A percentile compares a stretch with the other conserved stretches of the same genome.
These are phyloP conservation scores for Sphaerulina populicola DNA, from an alignment of 2,329 filamentous ascomycete genomes.

Conservation along the genomic window DNA sequence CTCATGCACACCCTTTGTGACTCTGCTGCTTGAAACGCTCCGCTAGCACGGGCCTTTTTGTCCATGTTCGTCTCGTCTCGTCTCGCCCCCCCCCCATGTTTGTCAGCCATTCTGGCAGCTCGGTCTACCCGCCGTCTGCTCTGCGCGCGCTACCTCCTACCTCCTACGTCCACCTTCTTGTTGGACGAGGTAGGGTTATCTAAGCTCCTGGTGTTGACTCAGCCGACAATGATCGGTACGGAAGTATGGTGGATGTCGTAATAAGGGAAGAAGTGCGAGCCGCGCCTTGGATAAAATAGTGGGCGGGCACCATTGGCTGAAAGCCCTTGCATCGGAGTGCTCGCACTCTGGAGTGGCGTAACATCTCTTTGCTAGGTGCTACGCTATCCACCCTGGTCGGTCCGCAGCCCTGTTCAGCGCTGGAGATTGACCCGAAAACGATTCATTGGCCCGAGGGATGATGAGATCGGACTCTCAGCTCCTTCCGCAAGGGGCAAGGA, in stretches of 20 bases:
- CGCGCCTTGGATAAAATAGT: constrained; percentile 12
- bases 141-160: too few species aligned
- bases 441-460: constrained; percentile 15
- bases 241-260: constrained; percentile 8
- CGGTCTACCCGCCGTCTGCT: constrained; percentile 2
- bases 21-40: constrained; percentile 10
- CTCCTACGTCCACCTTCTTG: constrained; percentile 1
- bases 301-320: constrained; percentile 3
- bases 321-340: constrained; percentile 13
- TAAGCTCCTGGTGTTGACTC: background rate
- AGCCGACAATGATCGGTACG: constrained; percentile 10
- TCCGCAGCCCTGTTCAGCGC: constrained; percentile 12
- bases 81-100: constrained; percentile 1
- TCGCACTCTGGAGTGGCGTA: constrained; percentile 13
- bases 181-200: too few species aligned
- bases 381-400: constrained; percentile 15
- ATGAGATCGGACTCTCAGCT: background rate
- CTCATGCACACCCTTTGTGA: constrained; percentile 5
- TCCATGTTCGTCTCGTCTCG: constrained; percentile 6
- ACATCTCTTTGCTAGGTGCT: constrained; percentile 15
- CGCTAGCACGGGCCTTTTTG: constrained; percentile 9
- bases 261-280: constrained; percentile 11
- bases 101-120: constrained; percentile 1
- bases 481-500: constrained; percentile 8
- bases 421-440: constrained; percentile 17